These are phyloP conservation scores for Amesomyces nigricolor DNA, from an alignment of 2,329 filamentous ascomycete genomes.

Conservation along the genomic window DNA sequence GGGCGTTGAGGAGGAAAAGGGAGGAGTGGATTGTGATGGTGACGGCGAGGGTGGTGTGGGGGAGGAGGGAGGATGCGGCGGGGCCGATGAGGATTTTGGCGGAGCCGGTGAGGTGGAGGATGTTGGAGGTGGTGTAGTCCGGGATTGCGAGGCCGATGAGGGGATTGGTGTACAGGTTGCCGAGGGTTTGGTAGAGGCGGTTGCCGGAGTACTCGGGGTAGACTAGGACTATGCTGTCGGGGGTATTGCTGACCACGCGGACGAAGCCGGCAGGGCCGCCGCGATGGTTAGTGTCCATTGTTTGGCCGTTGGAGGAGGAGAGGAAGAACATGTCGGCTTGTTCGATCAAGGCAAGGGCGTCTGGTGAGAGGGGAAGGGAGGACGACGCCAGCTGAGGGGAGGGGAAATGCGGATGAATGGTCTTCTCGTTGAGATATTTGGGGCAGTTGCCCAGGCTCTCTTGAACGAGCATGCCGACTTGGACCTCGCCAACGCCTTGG, in stretches of 20 bases:
- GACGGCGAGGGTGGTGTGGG: conserved; percentile 67
- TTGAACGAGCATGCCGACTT: conserved; percentile 62
- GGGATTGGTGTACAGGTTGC: conserved; percentile 66
- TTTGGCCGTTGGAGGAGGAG: conserved; percentile 56
- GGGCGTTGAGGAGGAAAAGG: conserved; percentile 56
- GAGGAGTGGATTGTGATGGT: conserved; percentile 58
- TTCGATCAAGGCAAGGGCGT: conserved; percentile 54
- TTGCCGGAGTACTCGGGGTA: conserved; percentile 88
- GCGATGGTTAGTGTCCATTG: conserved; percentile 81
- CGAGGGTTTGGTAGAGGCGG: conserved; percentile 74
- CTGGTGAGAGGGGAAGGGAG: conserved; percentile 41
- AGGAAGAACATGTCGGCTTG: conserved; percentile 74
- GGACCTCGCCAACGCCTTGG: conserved; percentile 33
- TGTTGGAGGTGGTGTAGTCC: conserved; percentile 65
- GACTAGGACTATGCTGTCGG: conserved; percentile 45
- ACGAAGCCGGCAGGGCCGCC: conserved; percentile 72
- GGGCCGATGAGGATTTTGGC: conserved; percentile 61
- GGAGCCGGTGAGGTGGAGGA: conserved; percentile 67
- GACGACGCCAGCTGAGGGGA: conserved; percentile 39
- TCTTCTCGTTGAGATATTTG: conserved; percentile 77
- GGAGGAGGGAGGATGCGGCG: conserved; percentile 56
- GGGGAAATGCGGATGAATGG: conserved; percentile 50
- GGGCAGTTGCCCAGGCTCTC: conserved; percentile 78
- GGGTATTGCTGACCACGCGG: conserved; percentile 53
- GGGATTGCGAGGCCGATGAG: conserved; percentile 66